Evolutionary conservation across 2,329 filamentous ascomycete genomes (phyloP).

Genomic region (Tolypocladium ophioglossoides): DNA sequence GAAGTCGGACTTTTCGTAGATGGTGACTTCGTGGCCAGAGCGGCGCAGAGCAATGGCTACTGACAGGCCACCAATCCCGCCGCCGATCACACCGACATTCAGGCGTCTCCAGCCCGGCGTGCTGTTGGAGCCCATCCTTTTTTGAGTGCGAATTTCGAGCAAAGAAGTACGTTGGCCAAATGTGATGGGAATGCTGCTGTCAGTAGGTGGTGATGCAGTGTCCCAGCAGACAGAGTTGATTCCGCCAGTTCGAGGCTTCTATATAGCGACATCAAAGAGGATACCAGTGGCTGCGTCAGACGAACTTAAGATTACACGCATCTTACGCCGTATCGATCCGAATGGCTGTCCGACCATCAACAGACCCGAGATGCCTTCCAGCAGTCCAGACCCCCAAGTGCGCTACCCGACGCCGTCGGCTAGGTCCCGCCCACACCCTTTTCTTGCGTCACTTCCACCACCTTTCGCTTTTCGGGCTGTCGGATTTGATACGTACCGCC

Average conservation of each 20-base stretch:
- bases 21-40: constrained; percentile 38
- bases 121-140: constrained; percentile 14
- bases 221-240: not conserved
- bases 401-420: constrained; percentile 1
- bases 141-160: not conserved
- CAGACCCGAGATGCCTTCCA: not conserved
- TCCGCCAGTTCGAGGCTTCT: not conserved
- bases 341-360: not conserved
- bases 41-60: constrained; percentile 35
- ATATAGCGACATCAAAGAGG: not conserved
- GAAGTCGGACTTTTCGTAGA: constrained; percentile 58
- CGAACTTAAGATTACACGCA: not conserved
- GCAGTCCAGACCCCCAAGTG: not conserved
- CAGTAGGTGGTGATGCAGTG: not conserved
- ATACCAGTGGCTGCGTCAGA: not conserved
- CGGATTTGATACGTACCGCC: not conserved
- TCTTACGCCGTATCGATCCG: not conserved
- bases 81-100: constrained; percentile 32
- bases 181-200: not conserved
- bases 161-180: not conserved
- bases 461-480: not conserved
- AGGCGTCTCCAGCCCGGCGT: constrained; percentile 31
- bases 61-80: constrained; percentile 37
- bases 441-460: not conserved
- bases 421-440: not conserved